Base-by-base conservation (phyloP, 2,329 filamentous ascomycete genomes). In the Pleurostoma richardsiae region DNA sequence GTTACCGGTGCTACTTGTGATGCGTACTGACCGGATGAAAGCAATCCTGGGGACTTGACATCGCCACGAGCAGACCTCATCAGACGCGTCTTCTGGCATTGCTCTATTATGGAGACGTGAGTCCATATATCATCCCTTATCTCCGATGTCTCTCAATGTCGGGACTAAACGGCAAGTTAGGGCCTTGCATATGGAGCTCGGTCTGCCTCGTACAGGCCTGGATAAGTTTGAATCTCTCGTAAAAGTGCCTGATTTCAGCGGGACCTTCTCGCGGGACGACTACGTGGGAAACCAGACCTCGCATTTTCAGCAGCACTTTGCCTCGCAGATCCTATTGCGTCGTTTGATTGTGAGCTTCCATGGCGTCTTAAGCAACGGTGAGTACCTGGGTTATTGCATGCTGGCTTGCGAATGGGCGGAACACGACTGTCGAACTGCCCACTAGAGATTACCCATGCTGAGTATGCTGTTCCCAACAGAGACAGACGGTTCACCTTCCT, bases 221-320 rank as follows among this genome's bases (percentile, higher is more conserved):
- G 69, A 76, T 41, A 70, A 67, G 43, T 58, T 79, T 43, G 77
- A 82, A 48, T 67, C 73, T 29, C 52, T 68, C n/a, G 71, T 83
- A 4, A 73, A 77, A 10, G 63, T 82, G 29, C 79, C 80, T 4
- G 71, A 71, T 48, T 81, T 81, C 53, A 71, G 69, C 44, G 67
- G 66, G 3, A 64, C 69, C 2, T 71, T 72, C 29, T 70, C 66
- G n/a, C 67, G 72, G 33, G 68, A 71, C 11, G 73, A 77, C 52
- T 68, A 72, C 48, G 55, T 69, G 10, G 67, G 64, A 26, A 74
- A 78, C 50, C 72, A 79, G 50, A 60, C 67, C 7, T 74, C 76
- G 2, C 72, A 80, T 49, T 79, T 77, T 47, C 73, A 79, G 50
- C 74, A 80, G 49, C 72, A 83, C 53, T 83, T 81, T 57, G 71